Base-by-base conservation (phyloP, 2,329 filamentous ascomycete species). In the Byssochlamys sp. region DNA sequence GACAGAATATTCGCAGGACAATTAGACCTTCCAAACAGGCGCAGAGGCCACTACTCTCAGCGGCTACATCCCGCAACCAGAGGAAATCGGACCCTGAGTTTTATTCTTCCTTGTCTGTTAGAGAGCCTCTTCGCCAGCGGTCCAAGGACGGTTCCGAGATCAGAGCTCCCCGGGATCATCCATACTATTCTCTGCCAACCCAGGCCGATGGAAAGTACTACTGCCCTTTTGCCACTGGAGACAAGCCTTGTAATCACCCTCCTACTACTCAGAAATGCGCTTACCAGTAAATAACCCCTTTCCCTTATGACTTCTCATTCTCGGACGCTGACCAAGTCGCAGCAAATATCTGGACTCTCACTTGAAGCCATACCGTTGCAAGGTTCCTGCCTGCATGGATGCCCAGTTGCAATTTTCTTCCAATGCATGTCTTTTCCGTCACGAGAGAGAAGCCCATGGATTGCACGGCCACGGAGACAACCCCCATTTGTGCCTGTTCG, bases 281-380 rank as follows among this genome's bases (percentile, higher is more conserved):
- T 77, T 97, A 96, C 72, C 91, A 96, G 91, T 95, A 87, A 83
- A 90, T 77, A 26, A 25, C 54, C 56, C 53, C 25, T 39, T 10
- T n/a, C 26, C 25, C 7, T 7, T 53, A 55, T 49, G 54, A 61
- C 59, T 65, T 60, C 19, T 25, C 51, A 45, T 57, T 63, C 58
- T 71, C 59, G 55, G 51, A 67, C 57, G 61, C 67, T 64, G 64
- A 71, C 59, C 29, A 28, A 31, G 5, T 29, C 49, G 53, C 71
- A 96, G 91, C 82, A 97, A 97, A 82, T 96, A 94, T 67, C 86
- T 97, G 65, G 92, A 97, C 76, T 96, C 92, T 28, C 92, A 97
- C 77, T 76, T 96, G 69, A 96, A 95, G 82, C 92, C 92, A 14
- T 97, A 96, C 78, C 87, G 90, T 60, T 97, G 92, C 87, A 95